Percentiles rank a stretch among this genome's conserved stretches.
These are phyloP conservation scores for Podaxis sp. DNA, from an alignment of 768 basidiomycete species.

Conservation along the genomic window DNA sequence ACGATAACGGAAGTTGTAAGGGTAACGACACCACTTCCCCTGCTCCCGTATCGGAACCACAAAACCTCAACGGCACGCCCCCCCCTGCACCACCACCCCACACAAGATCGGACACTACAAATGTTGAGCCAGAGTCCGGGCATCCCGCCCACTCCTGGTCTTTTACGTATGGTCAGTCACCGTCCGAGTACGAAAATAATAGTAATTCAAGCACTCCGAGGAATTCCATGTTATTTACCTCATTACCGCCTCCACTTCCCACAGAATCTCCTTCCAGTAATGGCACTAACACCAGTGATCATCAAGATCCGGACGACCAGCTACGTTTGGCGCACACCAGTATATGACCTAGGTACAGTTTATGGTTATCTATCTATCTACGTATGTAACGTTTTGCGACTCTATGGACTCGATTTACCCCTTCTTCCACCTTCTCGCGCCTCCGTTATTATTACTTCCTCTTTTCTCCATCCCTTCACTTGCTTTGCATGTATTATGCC, in stretches of 20 bases:
- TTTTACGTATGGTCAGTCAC: slow-evolving; percentile 39
- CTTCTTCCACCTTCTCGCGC: neutral
- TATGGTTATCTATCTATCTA: slow-evolving; percentile 18
- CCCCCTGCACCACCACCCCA: slow-evolving; percentile 26
- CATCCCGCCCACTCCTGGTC: slow-evolving; percentile 31
- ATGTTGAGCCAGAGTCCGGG: slow-evolving; percentile 1
- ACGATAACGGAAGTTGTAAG: neutral
- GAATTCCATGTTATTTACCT: slow-evolving; percentile 27
- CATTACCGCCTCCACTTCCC: slow-evolving; percentile 27
- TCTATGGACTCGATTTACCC: slow-evolving; percentile 10
- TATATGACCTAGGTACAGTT: slow-evolving; percentile 19
- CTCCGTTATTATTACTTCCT: neutral
- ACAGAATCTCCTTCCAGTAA: slow-evolving; percentile 24
- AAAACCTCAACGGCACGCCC: slow-evolving; percentile 21
- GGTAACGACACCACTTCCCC: slow-evolving; percentile 10
- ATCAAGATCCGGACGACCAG: slow-evolving; percentile 26
- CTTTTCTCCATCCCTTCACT: slow-evolving; percentile 2
- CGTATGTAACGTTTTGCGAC: slow-evolving; percentile 16
- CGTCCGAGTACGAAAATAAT: slow-evolving; percentile 25
- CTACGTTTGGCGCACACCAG: slow-evolving; percentile 11
- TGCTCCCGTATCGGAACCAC: slow-evolving; percentile 23
- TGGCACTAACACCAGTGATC: slow-evolving; percentile 20
- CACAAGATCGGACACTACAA: slow-evolving; percentile 26
- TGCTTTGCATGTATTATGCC: neutral
- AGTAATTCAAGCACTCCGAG: slow-evolving; percentile 25